Evolutionary conservation across 176 grass and related monocot species (phyloP), one percentile per base, ranked within the genome.

Genomic region (Miscanthus lutarioriparius): DNA sequence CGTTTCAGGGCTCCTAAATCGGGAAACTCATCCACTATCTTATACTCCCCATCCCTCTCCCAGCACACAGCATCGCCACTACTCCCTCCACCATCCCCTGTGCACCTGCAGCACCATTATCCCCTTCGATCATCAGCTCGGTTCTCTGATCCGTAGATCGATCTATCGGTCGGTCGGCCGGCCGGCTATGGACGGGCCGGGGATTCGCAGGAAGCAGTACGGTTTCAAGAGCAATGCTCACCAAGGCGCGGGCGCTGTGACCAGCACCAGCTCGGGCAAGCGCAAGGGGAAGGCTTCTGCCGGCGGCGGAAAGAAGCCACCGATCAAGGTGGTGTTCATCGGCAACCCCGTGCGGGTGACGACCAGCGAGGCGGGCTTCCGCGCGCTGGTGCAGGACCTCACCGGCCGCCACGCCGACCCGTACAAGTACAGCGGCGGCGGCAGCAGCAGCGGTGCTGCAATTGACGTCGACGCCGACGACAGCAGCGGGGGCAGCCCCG

Each of bases 291-390:
- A 82, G 66, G 20, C 53, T 8, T 8, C 56, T 20, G 70, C 1
- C 36, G 66, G 73, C 45, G 74, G 80, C 1, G 54, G 28, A 22
- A 90, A 62, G 86, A 94, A 92, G 72, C 70, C 89, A 53, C 79
- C 91, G 65, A 80, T 97, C 56, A 97, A 94, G 84, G 63, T 97
- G 49, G 87, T 94, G 58, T 94, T 94, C 90, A 94, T 97, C 86
- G 83, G 83, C 68, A 97, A 97, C 84, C 94, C 94, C 15, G 70
- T 97, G 81, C 84, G 90, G 66, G 87, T 97, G 45, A 90, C 82
- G 3, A 88, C 94, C 63, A 92, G 75, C 58, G 85, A 20, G 36
- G 89, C 80, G 20, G 87, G 88, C 2, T 97, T 97, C 86, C 91
- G 91, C n/a, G 80, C 87, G 54, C 58, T 91, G 41, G 94, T 97